Evolutionary conservation across 2,329 filamentous ascomycete genomes (phyloP).

Genomic region (Fusarium domesticum): DNA sequence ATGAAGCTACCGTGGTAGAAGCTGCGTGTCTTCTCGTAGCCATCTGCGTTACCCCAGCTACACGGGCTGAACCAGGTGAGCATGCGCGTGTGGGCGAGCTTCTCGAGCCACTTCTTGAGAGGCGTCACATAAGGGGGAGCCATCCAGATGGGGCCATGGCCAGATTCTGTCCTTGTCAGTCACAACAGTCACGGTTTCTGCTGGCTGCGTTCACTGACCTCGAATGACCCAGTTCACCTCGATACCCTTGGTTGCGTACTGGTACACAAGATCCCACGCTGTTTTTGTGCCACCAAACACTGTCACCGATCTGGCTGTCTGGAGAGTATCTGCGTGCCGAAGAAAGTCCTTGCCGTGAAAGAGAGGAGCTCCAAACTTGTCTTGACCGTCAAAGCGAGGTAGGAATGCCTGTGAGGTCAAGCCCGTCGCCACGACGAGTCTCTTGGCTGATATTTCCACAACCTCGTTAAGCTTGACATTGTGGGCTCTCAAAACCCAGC

Average conservation of each 20-base stretch:
- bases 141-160: slow-evolving; percentile 56
- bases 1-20: slow-evolving; percentile 52
- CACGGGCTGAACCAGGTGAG: slow-evolving; percentile 66
- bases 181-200: not conserved
- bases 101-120: slow-evolving; percentile 59
- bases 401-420: slow-evolving; percentile 48
- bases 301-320: slow-evolving; percentile 43
- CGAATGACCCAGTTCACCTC: slow-evolving; percentile 61
- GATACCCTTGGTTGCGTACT: slow-evolving; percentile 54
- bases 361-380: slow-evolving; percentile 43
- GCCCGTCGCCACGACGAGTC: slow-evolving; percentile 55
- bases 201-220: slow-evolving; percentile 29
- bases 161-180: slow-evolving; percentile 30
- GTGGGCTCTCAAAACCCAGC: slow-evolving; percentile 36
- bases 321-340: slow-evolving; percentile 39
- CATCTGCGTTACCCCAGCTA: slow-evolving; percentile 58
- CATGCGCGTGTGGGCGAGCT: slow-evolving; percentile 51
- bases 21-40: slow-evolving; percentile 44
- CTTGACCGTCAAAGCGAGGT: slow-evolving; percentile 46
- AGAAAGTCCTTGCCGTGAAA: slow-evolving; percentile 51
- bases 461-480: slow-evolving; percentile 12
- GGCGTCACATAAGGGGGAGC: slow-evolving; percentile 58
- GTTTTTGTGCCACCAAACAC: slow-evolving; percentile 64
- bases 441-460: slow-evolving; percentile 39
- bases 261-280: slow-evolving; percentile 63